These are phyloP conservation scores for Zangia roseola DNA, from an alignment of 768 basidiomycete genomes.

Conservation along the genomic window DNA sequence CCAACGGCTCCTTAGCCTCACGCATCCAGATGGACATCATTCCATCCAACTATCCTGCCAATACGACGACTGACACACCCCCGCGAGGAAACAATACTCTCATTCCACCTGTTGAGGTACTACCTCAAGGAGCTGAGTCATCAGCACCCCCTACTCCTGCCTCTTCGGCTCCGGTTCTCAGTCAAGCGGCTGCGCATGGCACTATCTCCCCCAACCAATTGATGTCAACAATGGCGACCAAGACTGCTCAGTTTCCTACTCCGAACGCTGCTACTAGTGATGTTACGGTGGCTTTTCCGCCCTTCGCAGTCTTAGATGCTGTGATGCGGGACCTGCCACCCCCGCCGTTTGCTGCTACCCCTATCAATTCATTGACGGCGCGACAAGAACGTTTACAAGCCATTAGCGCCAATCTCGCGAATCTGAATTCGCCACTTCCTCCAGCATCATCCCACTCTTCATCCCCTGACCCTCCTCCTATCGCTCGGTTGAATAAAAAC, in stretches of 20 bases:
- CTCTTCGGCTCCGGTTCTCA: slow-evolving; percentile 4
- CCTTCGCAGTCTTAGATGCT: neutral
- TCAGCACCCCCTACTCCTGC: slow-evolving; percentile 9
- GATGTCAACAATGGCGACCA: neutral
- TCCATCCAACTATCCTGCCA: slow-evolving; percentile 1
- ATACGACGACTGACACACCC: neutral
- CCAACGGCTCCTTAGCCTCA: slow-evolving; percentile 19
- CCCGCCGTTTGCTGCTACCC: neutral
- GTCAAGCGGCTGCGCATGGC: neutral
- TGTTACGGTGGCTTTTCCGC: neutral
- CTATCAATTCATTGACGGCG: slow-evolving; percentile 6
- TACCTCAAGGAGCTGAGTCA: slow-evolving; percentile 20
- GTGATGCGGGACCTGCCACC: neutral
- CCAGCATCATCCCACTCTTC: slow-evolving; percentile 8
- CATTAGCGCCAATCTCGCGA: slow-evolving; percentile 12
- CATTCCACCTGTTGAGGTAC: slow-evolving; percentile 33
- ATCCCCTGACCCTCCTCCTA: slow-evolving; percentile 1
- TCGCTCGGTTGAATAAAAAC: neutral
- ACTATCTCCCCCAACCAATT: neutral
- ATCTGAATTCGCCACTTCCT: slow-evolving; percentile 5
- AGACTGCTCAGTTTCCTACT: slow-evolving; percentile 1
- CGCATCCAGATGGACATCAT: slow-evolving; percentile 21
- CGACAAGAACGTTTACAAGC: slow-evolving; percentile 16
- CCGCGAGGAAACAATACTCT: slow-evolving; percentile 13
- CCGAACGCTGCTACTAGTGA: neutral